Evolutionary conservation across 805 yeast species (phyloP).

Genomic region (Metschnikowia anglica): DNA sequence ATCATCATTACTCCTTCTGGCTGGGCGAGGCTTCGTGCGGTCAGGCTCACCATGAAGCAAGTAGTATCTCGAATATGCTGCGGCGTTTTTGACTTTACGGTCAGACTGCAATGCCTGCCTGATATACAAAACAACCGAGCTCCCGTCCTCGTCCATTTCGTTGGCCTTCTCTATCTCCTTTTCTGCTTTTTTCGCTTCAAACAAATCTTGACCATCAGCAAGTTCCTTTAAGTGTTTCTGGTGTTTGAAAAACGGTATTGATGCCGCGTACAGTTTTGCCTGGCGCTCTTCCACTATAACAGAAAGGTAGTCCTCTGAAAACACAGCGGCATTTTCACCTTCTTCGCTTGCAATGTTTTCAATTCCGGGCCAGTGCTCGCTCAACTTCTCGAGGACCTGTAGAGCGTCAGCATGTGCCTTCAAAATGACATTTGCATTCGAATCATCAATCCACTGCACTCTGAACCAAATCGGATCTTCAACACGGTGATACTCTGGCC

Average conservation of each 20-base stretch:
- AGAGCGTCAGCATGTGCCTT: slow-evolving; percentile 42
- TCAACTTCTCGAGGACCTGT: slow-evolving; percentile 36
- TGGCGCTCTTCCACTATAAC: slow-evolving; percentile 36
- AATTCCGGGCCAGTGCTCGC: slow-evolving; percentile 22
- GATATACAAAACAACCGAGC: slow-evolving; percentile 37
- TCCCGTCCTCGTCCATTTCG: slow-evolving; percentile 41
- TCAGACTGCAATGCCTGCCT: slow-evolving; percentile 57
- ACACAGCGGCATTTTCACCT: slow-evolving; percentile 1
- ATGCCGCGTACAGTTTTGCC: slow-evolving; percentile 41
- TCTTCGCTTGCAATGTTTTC: slow-evolving; percentile 6
- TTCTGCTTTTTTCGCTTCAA: slow-evolving; percentile 13
- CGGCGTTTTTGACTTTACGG: slow-evolving; percentile 55
- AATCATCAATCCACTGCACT: slow-evolving; percentile 68
- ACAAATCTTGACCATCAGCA: slow-evolving; percentile 16
- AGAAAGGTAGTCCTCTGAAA: slow-evolving; percentile 23
- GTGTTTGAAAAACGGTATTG: slow-evolving; percentile 34
- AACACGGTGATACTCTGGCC: slow-evolving; percentile 2
- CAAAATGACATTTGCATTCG: slow-evolving; percentile 56
- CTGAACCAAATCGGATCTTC: slow-evolving; percentile 38
- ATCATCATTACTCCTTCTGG: slow-evolving; percentile 10
- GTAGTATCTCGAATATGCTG: slow-evolving; percentile 61
- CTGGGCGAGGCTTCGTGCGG: slow-evolving; percentile 25
- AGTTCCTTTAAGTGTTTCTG: slow-evolving; percentile 18
- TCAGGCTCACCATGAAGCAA: slow-evolving; percentile 72
- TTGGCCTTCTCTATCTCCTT: slow-evolving; percentile 14